A percentile compares a stretch with the other conserved stretches of the same genome.
phyloP scores from a whole-genome alignment of 352 stramenopile genomes.

The Globisporangium paroecandrum region DNA sequence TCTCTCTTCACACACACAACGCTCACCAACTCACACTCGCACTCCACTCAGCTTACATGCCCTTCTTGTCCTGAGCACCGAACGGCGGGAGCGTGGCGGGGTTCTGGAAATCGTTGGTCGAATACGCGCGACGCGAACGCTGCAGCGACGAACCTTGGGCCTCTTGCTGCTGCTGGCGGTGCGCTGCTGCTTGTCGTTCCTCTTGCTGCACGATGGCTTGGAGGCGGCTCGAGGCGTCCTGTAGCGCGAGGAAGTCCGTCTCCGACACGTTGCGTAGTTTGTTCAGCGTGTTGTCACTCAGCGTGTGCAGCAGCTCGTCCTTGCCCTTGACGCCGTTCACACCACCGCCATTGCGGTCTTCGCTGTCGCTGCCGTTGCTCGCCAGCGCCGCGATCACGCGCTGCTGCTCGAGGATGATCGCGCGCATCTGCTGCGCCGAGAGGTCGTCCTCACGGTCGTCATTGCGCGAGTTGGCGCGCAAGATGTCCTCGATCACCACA shows the following conservation, averaged over 20 bases:
- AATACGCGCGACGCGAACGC: conserved; percentile 55
- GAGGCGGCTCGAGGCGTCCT: conserved; percentile 58
- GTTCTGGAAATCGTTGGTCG: conserved; percentile 55
- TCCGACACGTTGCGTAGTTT: conserved; percentile 67
- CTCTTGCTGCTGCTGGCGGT: conserved; percentile 30
- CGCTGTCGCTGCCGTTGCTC: conserved; percentile 50
- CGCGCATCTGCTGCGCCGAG: conserved; percentile 69
- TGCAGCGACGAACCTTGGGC: conserved; percentile 41
- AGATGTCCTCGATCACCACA: conserved; percentile 97
- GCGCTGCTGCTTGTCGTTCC: conserved; percentile 21
- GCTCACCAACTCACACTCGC: neutral
- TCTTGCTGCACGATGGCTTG: conserved; percentile 63
- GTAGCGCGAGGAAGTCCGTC: conserved; percentile 55
- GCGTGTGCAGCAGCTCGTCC: conserved; percentile 58
- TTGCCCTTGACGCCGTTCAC: conserved; percentile 22
- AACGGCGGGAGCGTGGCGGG: conserved; percentile 11
- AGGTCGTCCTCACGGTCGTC: conserved; percentile 72
- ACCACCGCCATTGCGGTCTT: conserved; percentile 23
- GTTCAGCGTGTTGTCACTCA: conserved; percentile 69
- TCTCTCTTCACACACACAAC: neutral
- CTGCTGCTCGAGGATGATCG: conserved; percentile 78
- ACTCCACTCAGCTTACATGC: conserved; percentile 6
- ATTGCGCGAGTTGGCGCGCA: conserved; percentile 70
- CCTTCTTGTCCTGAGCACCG: conserved; percentile 2
- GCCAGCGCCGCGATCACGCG: conserved; percentile 69